phyloP scores from a whole-genome alignment of 2,329 filamentous ascomycete genomes.

The Exserohilum turcica region DNA sequence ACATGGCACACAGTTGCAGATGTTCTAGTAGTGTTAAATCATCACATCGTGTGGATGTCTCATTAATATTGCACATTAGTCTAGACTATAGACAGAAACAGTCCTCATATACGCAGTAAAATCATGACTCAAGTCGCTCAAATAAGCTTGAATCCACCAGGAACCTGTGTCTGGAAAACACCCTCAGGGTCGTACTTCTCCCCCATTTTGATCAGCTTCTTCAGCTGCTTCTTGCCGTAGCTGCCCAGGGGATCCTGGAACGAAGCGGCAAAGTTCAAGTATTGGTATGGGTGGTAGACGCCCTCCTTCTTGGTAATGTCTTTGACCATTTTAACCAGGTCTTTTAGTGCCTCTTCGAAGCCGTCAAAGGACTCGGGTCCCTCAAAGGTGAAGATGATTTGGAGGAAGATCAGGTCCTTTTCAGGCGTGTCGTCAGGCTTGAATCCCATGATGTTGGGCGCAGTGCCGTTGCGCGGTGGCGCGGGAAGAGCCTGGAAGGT shows the following conservation, averaged over 20 bases:
- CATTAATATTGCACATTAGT: no score
- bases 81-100: no score
- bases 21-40: no score
- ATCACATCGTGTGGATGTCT: no score
- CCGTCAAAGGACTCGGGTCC: slow-evolving; percentile 18
- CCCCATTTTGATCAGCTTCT: slow-evolving; percentile 17
- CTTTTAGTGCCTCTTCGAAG: slow-evolving; percentile 23
- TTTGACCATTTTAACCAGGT: slow-evolving; percentile 26
- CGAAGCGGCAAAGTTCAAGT: slow-evolving; percentile 44
- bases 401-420: slow-evolving; percentile 26
- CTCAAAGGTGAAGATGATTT: slow-evolving; percentile 30
- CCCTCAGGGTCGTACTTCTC: slow-evolving; percentile 31
- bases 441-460: slow-evolving; percentile 31
- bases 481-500: slow-evolving; percentile 31
- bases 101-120: neutral
- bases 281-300: slow-evolving; percentile 21
- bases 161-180: slow-evolving; percentile 31
- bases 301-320: slow-evolving; percentile 23
- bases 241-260: slow-evolving; percentile 42
- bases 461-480: slow-evolving; percentile 14
- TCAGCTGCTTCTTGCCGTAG: slow-evolving; percentile 23
- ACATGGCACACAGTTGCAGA: no score
- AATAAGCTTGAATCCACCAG: slow-evolving; percentile 30
- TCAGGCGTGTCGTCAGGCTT: slow-evolving; percentile 13
- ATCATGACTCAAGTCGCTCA: neutral